phyloP scores from a whole-genome alignment of 305 asterid species.

The Petunia hybrid region DNA sequence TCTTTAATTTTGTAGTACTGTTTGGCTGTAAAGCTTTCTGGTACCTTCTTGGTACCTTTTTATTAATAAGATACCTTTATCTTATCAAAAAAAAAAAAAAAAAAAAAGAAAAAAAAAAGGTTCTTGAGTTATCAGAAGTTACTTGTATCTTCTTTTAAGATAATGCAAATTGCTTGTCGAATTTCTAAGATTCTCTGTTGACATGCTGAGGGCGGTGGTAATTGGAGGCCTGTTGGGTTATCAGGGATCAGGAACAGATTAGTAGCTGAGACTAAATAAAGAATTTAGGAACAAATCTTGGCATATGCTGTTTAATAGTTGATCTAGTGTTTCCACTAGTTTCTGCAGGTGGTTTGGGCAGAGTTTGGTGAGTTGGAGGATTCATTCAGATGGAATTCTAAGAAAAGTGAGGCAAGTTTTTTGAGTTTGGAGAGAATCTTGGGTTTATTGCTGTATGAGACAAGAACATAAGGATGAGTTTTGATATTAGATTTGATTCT shows the following conservation, averaged over 20 bases:
- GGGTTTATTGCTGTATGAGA: background rate
- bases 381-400: conserved; percentile 19
- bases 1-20: too few species aligned
- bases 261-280: background rate
- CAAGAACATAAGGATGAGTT: background rate
- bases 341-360: conserved; percentile 21
- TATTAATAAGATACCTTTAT: too few species aligned
- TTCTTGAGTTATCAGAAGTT: background rate
- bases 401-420: background rate
- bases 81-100: too few species aligned
- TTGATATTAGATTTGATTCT: background rate
- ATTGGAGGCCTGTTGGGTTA: conserved; percentile 16
- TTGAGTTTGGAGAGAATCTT: background rate
- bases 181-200: conserved; percentile 19
- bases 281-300: background rate
- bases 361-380: conserved; percentile 28
- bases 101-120: background rate
- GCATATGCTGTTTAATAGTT: conserved; percentile 12
- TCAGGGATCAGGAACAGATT: background rate
- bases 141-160: conserved; percentile 1
- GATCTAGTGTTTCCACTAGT: conserved; percentile 8
- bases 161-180: background rate
- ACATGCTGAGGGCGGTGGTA: conserved; percentile 3
- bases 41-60: too few species aligned
- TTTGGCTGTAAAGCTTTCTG: too few species aligned